A percentile compares a stretch with the other conserved stretches of the same genome.
These are phyloP conservation scores for Fraxinus baroniana DNA, from an alignment of 305 asterid genomes.

Conservation along the genomic window DNA sequence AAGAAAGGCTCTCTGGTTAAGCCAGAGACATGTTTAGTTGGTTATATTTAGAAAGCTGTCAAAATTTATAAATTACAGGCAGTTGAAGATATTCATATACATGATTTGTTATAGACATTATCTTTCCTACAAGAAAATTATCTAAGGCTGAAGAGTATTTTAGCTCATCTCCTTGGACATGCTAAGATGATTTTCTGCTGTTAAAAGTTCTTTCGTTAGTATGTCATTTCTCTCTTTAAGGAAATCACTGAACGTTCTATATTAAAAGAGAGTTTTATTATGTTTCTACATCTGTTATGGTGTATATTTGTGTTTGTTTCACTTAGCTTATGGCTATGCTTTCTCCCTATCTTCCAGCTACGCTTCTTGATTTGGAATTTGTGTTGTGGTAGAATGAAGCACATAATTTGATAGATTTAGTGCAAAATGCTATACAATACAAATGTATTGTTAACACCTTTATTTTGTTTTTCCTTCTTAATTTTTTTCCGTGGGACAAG, in stretches of 20 bases:
- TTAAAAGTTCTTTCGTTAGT: background rate
- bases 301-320: too few species aligned
- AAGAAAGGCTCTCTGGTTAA: constrained; percentile 55
- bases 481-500: too few species aligned
- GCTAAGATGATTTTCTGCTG: constrained; percentile 42
- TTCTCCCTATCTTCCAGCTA: too few species aligned
- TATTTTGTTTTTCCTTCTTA: too few species aligned
- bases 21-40: constrained; percentile 41
- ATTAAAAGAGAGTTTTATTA: too few species aligned
- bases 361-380: too few species aligned
- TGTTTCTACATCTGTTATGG: too few species aligned
- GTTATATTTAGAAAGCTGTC: constrained; percentile 74
- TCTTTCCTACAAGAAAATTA: constrained; percentile 80
- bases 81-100: constrained; percentile 83
- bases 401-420: too few species aligned
- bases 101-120: constrained; percentile 80
- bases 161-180: constrained; percentile 84
- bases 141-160: constrained; percentile 83
- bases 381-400: too few species aligned
- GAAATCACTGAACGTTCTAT: background rate
- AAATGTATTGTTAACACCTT: too few species aligned
- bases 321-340: too few species aligned
- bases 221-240: background rate
- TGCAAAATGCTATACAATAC: too few species aligned
- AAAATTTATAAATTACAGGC: constrained; percentile 84